Evolutionary conservation across 2,329 filamentous ascomycete species (phyloP).

Genomic region (Epichloe glyceriae): DNA sequence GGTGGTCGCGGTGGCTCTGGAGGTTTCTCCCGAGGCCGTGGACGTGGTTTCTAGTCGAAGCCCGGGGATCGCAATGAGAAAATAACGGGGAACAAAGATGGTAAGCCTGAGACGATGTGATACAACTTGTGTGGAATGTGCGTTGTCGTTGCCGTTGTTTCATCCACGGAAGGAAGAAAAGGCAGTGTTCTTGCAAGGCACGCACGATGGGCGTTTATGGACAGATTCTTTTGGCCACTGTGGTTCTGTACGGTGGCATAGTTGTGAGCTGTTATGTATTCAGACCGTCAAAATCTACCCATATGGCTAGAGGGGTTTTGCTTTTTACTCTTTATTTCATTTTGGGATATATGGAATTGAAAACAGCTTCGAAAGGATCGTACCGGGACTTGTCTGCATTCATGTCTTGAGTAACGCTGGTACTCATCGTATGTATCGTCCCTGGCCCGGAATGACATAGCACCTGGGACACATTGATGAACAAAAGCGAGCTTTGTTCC

Average conservation of each 20-base stretch:
- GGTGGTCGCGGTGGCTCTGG: constrained; percentile 14
- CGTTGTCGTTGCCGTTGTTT: not conserved
- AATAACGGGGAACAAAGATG: not conserved
- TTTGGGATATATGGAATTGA: constrained; percentile 4
- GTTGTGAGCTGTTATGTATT: not conserved
- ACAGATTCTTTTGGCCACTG: constrained; percentile 3
- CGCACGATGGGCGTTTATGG: constrained; percentile 6
- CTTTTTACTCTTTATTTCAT: not conserved
- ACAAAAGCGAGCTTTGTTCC: no score
- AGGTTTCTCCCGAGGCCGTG: constrained; percentile 29
- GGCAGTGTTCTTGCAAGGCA: constrained; percentile 1
- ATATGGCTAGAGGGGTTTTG: not conserved
- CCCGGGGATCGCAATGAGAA: constrained; percentile 11
- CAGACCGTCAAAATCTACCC: constrained; percentile 1
- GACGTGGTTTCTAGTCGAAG: constrained; percentile 19
- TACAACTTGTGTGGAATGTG: not conserved
- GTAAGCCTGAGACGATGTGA: not conserved
- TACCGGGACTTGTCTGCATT: no score
- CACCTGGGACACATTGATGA: no score
- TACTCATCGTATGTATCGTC: no score
- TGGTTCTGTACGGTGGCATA: constrained; percentile 1
- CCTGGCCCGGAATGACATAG: no score
- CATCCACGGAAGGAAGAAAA: not conserved
- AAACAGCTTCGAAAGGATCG: not conserved
- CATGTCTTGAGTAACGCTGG: no score